Evolutionary conservation across 208 protist species (phyloP).

Genomic region (Acanthamoeba castellanii): DNA sequence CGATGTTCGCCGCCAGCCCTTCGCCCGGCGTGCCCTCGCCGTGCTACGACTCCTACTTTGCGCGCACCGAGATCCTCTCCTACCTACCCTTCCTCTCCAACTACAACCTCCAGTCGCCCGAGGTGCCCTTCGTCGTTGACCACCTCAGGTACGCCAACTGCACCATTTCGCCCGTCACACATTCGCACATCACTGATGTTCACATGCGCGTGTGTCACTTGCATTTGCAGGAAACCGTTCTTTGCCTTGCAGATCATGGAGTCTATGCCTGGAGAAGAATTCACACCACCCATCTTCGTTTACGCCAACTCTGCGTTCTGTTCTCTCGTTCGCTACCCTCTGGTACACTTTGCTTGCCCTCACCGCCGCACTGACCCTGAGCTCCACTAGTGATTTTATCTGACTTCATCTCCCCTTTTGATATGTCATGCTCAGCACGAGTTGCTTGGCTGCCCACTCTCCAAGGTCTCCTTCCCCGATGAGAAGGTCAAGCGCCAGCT

Average conservation of each 20-base stretch:
- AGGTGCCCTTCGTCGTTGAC: slow-evolving; percentile 25
- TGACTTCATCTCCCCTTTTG: neutral
- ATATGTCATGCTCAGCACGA: neutral
- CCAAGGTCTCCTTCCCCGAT: slow-evolving; percentile 61
- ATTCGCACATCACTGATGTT: neutral
- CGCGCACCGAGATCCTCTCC: slow-evolving; percentile 34
- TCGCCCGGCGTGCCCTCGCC: neutral
- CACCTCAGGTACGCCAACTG: neutral
- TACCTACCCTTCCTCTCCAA: slow-evolving; percentile 51
- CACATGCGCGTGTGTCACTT: neutral
- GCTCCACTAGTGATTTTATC: neutral
- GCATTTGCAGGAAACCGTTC: slow-evolving; percentile 30
- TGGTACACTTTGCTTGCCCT: neutral
- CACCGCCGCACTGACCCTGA: neutral
- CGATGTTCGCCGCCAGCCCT: slow-evolving; percentile 13
- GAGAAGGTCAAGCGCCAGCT: slow-evolving; percentile 63
- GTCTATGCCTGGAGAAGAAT: slow-evolving; percentile 54
- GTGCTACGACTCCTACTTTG: neutral
- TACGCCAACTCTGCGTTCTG: slow-evolving; percentile 54
- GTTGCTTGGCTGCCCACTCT: slow-evolving; percentile 50
- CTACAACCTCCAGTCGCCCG: slow-evolving; percentile 36
- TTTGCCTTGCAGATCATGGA: slow-evolving; percentile 63
- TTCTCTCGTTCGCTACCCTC: slow-evolving; percentile 49
- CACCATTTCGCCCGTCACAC: too few species aligned
- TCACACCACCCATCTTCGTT: slow-evolving; percentile 52